phyloP scores from a whole-genome alignment of 495 filamentous ascomycete genomes.

The Melanomma pulvis-pyrius region DNA sequence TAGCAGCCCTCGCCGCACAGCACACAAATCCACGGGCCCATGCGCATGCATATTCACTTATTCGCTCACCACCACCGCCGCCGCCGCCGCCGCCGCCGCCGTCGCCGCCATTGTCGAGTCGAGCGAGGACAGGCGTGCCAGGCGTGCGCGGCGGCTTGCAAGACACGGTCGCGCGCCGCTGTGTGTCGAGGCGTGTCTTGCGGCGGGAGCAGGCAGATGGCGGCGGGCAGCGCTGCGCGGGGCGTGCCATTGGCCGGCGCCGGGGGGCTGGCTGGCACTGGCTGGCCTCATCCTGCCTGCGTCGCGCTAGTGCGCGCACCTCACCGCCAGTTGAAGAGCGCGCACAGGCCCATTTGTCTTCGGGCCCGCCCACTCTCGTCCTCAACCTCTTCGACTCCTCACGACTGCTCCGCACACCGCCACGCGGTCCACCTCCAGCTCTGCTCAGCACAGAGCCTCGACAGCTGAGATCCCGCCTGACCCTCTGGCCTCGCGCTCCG shows the following conservation, averaged over 20 bases:
- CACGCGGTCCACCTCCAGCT: slow-evolving; percentile 5
- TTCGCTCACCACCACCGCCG: no score
- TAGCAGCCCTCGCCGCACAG: not conserved
- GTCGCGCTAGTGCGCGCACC: slow-evolving; percentile 16
- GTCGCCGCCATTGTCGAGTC: no score
- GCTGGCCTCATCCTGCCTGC: slow-evolving; percentile 14
- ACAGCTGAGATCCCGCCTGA: slow-evolving; percentile 3
- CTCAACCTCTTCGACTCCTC: slow-evolving; percentile 21
- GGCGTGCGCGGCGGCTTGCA: not conserved
- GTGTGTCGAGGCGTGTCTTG: not conserved
- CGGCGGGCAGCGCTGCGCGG: not conserved
- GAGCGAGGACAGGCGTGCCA: no score
- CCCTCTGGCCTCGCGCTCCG: slow-evolving; percentile 6
- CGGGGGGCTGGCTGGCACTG: slow-evolving; percentile 11
- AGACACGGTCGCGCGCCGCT: no score
- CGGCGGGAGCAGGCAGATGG: slow-evolving; percentile 28
- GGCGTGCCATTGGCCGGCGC: slow-evolving; percentile 16
- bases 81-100: no score
- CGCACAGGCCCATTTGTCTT: slow-evolving; percentile 1
- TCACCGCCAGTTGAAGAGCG: slow-evolving; percentile 31
- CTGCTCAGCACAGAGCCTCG: slow-evolving; percentile 30
- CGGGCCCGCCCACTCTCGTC: slow-evolving; percentile 16
- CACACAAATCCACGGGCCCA: no score
- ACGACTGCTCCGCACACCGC: slow-evolving; percentile 27
- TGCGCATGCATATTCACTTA: no score